Conservation (phyloP, 2,329 filamentous ascomycete genomes). For the Chrysosporium keratinophilum region DNA sequence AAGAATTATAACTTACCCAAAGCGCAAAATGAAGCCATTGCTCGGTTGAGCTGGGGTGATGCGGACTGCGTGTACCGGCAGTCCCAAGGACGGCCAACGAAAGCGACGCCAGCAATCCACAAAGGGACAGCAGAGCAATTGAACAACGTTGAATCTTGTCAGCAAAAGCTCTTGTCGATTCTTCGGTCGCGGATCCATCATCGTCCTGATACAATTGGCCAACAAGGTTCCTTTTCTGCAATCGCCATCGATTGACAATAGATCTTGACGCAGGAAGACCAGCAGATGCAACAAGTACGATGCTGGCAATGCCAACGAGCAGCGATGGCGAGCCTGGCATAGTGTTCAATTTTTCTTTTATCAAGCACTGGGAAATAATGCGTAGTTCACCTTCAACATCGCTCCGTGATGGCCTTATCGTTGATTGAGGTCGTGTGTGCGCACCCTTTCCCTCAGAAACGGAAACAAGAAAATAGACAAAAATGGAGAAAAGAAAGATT, state of each 20-base stretch:
- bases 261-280: slow-evolving; percentile 11
- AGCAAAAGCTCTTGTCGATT: slow-evolving; percentile 54
- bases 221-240: slow-evolving; percentile 13
- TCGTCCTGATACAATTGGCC: slow-evolving; percentile 52
- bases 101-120: slow-evolving; percentile 48
- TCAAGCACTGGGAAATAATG: not conserved
- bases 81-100: slow-evolving; percentile 47
- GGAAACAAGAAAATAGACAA: not conserved
- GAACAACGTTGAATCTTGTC: slow-evolving; percentile 47
- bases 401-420: not conserved
- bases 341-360: not conserved
- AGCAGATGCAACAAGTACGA: slow-evolving; percentile 2
- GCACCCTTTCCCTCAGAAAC: not conserved
- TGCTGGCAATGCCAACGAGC: slow-evolving; percentile 4
- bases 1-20: slow-evolving; percentile 48
- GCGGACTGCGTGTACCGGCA: slow-evolving; percentile 20
- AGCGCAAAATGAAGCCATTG: slow-evolving; percentile 51
- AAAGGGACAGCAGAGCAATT: slow-evolving; percentile 45
- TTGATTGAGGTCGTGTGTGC: not conserved
- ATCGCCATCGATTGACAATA: slow-evolving; percentile 10
- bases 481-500: not conserved
- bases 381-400: not conserved
- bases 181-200: slow-evolving; percentile 58
- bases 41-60: slow-evolving; percentile 32
- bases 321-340: slow-evolving; percentile 9